These are phyloP conservation scores for Pelargonium myrrhifolium DNA, from an alignment of 441 rosid species.

Conservation along the genomic window DNA sequence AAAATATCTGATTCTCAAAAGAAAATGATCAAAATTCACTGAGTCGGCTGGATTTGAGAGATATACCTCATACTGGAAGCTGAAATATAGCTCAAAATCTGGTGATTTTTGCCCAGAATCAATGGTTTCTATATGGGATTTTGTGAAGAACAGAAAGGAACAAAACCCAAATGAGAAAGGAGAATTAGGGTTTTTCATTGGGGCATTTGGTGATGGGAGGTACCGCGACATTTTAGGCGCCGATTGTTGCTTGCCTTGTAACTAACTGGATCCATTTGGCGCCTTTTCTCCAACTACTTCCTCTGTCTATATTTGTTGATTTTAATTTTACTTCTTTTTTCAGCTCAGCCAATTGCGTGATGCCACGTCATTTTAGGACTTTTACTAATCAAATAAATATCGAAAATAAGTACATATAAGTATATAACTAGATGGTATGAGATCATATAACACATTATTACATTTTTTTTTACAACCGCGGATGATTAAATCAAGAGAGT, in stretches of 20 bases:
- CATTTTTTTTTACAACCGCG: no score
- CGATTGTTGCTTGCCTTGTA: conserved; percentile 13
- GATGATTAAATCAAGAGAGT: no score
- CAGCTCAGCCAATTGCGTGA: not conserved
- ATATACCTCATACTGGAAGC: not conserved
- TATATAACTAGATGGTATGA: no score
- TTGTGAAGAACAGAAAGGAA: not conserved
- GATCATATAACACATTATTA: no score
- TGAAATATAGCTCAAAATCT: not conserved
- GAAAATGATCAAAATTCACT: not conserved
- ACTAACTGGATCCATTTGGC: conserved; percentile 23
- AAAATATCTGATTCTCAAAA: not conserved
- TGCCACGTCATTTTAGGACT: no score
- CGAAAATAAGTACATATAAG: no score
- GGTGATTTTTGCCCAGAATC: not conserved
- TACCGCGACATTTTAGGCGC: conserved; percentile 15
- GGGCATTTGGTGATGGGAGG: conserved; percentile 15
- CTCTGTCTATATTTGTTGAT: not conserved
- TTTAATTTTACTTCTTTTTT: not conserved
- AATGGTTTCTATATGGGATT: not conserved
- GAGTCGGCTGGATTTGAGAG: no score
- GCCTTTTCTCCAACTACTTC: conserved; percentile 19
- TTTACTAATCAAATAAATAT: no score
- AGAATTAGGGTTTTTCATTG: not conserved
- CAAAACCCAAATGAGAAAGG: not conserved